These are phyloP conservation scores for Bertia moriformis DNA, from an alignment of 2,329 filamentous ascomycete species.

Conservation along the genomic window DNA sequence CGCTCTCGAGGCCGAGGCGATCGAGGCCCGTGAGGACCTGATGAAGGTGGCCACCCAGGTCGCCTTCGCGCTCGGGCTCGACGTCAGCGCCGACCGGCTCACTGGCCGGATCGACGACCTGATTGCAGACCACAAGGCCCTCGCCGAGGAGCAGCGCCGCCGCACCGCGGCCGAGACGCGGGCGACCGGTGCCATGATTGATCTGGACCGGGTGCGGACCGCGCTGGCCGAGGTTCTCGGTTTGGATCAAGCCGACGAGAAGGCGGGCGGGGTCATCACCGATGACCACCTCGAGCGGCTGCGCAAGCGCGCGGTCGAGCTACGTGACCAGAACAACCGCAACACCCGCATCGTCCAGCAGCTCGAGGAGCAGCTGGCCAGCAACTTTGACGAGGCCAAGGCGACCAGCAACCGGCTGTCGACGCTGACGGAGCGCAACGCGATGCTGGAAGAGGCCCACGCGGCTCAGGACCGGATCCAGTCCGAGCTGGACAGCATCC, in stretches of 20 bases:
- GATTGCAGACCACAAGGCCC: conserved; percentile 40
- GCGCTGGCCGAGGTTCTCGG: conserved; percentile 36
- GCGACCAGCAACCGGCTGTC: conserved; percentile 67
- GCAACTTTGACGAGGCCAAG: conserved; percentile 87
- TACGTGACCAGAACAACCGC: conserved; percentile 66
- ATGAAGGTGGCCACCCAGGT: conserved; percentile 51
- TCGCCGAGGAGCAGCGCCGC: conserved; percentile 43
- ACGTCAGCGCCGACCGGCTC: conserved; percentile 55
- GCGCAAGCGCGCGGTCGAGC: conserved; percentile 48
- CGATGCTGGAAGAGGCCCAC: conserved; percentile 67
- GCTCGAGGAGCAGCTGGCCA: conserved; percentile 88
- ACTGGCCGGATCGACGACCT: conserved; percentile 44
- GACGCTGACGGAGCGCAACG: conserved; percentile 59
- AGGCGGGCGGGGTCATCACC: conserved; percentile 29
- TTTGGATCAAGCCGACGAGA: conserved; percentile 27
- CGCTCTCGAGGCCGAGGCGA: conserved; percentile 45
- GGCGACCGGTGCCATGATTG: conserved; percentile 41
- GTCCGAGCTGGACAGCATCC: conserved; percentile 51
- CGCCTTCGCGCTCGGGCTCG: conserved; percentile 40
- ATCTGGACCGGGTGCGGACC: conserved; percentile 46
- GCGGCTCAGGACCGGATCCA: conserved; percentile 47
- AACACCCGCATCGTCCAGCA: conserved; percentile 85
- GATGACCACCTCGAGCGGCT: conserved; percentile 43
- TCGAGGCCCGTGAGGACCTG: conserved; percentile 51
- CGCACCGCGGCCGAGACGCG: conserved; percentile 38